A percentile compares a stretch with the other conserved stretches of the same genome.
Evolutionary conservation across 352 stramenopile genomes (phyloP).

Genomic region (Globisporangium perplexum): DNA sequence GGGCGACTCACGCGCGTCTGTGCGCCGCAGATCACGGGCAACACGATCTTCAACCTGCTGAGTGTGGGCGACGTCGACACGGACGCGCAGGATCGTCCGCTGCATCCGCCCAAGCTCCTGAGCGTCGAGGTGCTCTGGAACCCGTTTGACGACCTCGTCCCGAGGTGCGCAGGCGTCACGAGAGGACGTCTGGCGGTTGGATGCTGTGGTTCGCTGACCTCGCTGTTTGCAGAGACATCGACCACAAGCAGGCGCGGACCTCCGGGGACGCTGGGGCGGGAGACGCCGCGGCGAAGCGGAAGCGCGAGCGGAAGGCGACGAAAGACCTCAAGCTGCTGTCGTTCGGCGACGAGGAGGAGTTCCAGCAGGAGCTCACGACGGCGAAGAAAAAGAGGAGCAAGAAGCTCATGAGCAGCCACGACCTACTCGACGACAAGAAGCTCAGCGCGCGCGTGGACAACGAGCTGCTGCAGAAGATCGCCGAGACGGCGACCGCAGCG

Average conservation of each 20-base stretch:
- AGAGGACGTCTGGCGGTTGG: too few species aligned
- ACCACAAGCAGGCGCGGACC: slow-evolving; percentile 11
- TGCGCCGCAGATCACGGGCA: slow-evolving; percentile 86
- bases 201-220: too few species aligned
- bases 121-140: slow-evolving; percentile 92
- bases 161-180: slow-evolving; percentile 25
- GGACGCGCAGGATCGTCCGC: slow-evolving; percentile 73
- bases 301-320: slow-evolving; percentile 88
- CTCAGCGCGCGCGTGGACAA: slow-evolving; percentile 60
- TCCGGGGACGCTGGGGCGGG: slow-evolving; percentile 15
- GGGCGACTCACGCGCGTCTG: neutral
- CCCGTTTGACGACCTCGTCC: slow-evolving; percentile 94
- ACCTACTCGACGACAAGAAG: slow-evolving; percentile 57
- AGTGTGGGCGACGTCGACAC: slow-evolving; percentile 87
- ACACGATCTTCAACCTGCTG: slow-evolving; percentile 98
- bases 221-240: slow-evolving; percentile 24
- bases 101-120: slow-evolving; percentile 72
- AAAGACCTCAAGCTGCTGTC: slow-evolving; percentile 94
- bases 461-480: slow-evolving; percentile 45
- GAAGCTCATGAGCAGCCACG: slow-evolving; percentile 71
- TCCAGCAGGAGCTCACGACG: slow-evolving; percentile 39
- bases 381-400: slow-evolving; percentile 47
- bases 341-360: slow-evolving; percentile 89
- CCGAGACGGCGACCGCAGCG: slow-evolving; percentile 11
- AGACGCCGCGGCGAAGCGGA: slow-evolving; percentile 48